A percentile compares a stretch with the other conserved stretches of the same genome.
Evolutionary conservation across 2,329 filamentous ascomycete genomes (phyloP).

Genomic region (Penicillium sp.): DNA sequence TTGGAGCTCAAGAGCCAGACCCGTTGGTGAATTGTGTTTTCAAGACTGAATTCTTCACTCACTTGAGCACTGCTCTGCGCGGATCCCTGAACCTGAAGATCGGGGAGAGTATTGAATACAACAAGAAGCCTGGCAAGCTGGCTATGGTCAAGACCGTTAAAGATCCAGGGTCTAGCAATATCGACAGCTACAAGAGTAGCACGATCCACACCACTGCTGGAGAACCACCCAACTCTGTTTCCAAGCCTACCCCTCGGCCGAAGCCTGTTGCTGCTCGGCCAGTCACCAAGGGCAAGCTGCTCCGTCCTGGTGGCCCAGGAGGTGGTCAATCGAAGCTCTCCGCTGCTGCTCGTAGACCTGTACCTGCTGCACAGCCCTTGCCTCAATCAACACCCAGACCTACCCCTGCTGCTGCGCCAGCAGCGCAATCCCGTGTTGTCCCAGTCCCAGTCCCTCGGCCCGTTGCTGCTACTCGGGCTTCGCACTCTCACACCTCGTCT

Average conservation of each 20-base stretch:
- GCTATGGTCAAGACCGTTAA: constrained; percentile 86
- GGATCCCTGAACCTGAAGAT: constrained; percentile 82
- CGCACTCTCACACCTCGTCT: constrained; percentile 51
- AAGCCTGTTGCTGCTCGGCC: constrained; percentile 85
- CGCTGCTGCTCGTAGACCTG: constrained; percentile 35
- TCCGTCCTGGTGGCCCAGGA: constrained; percentile 84
- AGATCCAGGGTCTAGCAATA: constrained; percentile 70
- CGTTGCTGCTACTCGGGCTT: constrained; percentile 37
- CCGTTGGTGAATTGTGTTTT: constrained; percentile 91
- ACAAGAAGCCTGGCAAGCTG: constrained; percentile 95
- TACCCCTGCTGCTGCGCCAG: constrained; percentile 33
- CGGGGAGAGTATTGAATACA: constrained; percentile 83
- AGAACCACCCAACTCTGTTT: constrained; percentile 78
- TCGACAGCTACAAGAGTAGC: constrained; percentile 92
- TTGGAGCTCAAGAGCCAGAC: constrained; percentile 86
- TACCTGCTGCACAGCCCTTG: constrained; percentile 39
- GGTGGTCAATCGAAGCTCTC: constrained; percentile 74
- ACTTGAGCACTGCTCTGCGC: constrained; percentile 77
- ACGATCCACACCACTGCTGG: constrained; percentile 84
- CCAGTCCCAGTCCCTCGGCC: constrained; percentile 46
- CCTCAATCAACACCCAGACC: constrained; percentile 30
- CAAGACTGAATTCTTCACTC: constrained; percentile 96
- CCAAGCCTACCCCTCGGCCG: constrained; percentile 80
- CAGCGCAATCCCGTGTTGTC: constrained; percentile 47
- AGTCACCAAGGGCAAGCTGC: constrained; percentile 89